Evolutionary conservation across 345 rosid genomes (phyloP), one percentile per base, ranked within the genome.

Genomic region (Citrus sinensis): DNA sequence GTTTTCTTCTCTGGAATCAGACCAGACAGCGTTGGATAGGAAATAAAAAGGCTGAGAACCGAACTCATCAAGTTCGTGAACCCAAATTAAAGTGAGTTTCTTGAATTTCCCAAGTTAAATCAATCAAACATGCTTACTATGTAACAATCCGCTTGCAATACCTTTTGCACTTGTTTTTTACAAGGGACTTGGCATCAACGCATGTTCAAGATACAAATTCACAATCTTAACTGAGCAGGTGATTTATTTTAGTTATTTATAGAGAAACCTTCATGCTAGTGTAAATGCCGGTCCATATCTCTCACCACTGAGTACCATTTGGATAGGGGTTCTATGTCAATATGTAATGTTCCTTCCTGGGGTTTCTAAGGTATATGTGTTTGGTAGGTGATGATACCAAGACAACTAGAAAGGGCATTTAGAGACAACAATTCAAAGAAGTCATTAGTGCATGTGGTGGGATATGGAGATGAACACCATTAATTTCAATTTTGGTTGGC

Each of bases 1-100:
- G 98, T 77, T 89, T 89, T 83, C 88, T 87, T 84, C 92, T 92
- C 74, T 94, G 98, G 98, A 89, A 86, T 80, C 95, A 94, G 83
- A 92, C 88, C 4, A 83, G 98, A 83, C 92, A 91, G 78, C 89
- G 85, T 42, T 94, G 98, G 97, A 32, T 92, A 68, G 89, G 91
- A 63, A 91, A 84, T 78, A 91, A 86, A 81, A 90, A 73, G 78
- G 32, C 79, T 7, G 87, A 70, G n/a, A 83, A 78, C 29, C 79
- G 56, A 11, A 27, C 73, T 60, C 79, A 75, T 22, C 84, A 76
- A 42, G 83, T 77, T 74, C 88, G 83, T 77, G 94, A 87, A 76
- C 84, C 97, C 56, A 84, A 82, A 74, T 81, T 94, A 74, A 91
- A 94, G 97, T 91, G 76, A 86, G 89, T 81, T 70, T 81, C 82